Evolutionary conservation across 192 early-diverging fungal species (phyloP).

Genomic region (Physocladia obscura): DNA sequence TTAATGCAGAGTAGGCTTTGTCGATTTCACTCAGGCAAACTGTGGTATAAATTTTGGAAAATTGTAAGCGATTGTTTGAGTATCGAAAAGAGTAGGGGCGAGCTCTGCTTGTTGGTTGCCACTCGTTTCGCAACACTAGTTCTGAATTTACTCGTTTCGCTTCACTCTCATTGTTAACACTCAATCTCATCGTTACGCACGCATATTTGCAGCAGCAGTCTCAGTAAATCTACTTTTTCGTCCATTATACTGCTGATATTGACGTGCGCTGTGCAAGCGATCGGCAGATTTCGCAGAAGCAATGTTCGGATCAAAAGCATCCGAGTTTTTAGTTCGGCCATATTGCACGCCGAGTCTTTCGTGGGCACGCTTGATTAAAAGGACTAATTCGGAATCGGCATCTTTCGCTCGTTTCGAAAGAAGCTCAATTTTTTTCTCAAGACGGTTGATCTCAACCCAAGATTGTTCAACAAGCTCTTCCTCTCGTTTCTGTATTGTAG

Average conservation of each 20-base stretch:
- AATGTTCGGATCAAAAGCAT: background rate
- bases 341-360: background rate
- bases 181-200: background rate
- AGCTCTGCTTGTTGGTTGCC: no score
- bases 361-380: conserved; percentile 11
- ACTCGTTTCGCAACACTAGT: no score
- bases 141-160: no score
- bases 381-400: conserved; percentile 6
- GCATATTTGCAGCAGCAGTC: background rate
- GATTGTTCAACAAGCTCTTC: background rate
- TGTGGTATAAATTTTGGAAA: background rate
- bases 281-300: background rate
- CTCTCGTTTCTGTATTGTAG: conserved; percentile 1
- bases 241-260: background rate
- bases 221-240: background rate
- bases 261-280: background rate
- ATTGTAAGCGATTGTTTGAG: no score
- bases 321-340: conserved; percentile 2
- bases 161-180: background rate
- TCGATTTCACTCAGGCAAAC: conserved; percentile 16
- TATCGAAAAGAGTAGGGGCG: no score
- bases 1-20: background rate
- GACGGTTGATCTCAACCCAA: background rate
- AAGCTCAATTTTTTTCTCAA: background rate
- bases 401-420: background rate